phyloP scores from a whole-genome alignment of 129 eudicot genomes.

The Glebionis coronaria region DNA sequence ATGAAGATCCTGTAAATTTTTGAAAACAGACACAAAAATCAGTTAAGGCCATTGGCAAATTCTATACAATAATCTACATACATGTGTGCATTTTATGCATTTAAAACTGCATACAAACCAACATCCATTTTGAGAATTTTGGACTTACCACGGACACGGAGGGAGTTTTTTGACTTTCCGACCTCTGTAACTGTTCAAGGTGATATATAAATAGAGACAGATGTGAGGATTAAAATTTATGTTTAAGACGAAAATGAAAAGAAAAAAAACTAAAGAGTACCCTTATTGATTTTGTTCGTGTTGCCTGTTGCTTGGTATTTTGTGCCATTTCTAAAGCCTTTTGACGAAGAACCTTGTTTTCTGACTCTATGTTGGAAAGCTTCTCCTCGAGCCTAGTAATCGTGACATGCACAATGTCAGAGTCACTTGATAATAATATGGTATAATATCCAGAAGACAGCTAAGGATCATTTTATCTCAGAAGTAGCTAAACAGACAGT shows the following conservation, averaged over 20 bases:
- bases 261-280: slow-evolving; percentile 31
- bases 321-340: slow-evolving; percentile 91
- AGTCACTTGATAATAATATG: neutral
- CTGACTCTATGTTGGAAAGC: slow-evolving; percentile 73
- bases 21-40: neutral
- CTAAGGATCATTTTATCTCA: too few species aligned
- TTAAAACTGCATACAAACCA: slow-evolving; percentile 3
- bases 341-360: slow-evolving; percentile 91
- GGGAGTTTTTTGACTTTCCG: slow-evolving; percentile 47
- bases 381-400: slow-evolving; percentile 70
- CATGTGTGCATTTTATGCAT: neutral
- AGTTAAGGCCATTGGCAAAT: neutral
- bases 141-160: slow-evolving; percentile 48
- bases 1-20: slow-evolving; percentile 57
- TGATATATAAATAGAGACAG: slow-evolving; percentile 19
- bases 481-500: too few species aligned
- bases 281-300: slow-evolving; percentile 72
- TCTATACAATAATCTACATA: neutral
- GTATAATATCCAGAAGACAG: too few species aligned
- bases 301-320: slow-evolving; percentile 53
- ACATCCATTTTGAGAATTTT: neutral
- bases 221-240: slow-evolving; percentile 22
- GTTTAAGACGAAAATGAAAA: slow-evolving; percentile 13
- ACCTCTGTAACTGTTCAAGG: slow-evolving; percentile 52
- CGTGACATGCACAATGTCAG: neutral